These are phyloP conservation scores for Pterula multifida DNA, from an alignment of 1,284 basidiomycete genomes.

Conservation along the genomic window DNA sequence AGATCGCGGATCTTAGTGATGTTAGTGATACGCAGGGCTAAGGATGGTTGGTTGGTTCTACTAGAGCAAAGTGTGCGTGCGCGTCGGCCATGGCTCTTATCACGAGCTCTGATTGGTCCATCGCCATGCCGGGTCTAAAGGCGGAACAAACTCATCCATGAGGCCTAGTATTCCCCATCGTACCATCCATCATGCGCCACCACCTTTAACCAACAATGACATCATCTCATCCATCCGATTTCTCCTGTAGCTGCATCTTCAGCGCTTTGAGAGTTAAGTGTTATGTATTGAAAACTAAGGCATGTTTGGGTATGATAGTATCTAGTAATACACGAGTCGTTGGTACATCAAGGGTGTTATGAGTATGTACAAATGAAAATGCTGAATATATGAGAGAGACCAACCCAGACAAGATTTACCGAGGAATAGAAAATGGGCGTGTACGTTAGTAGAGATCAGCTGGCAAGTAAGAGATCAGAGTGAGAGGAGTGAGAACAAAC, in stretches of 20 bases:
- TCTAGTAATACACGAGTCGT: neutral
- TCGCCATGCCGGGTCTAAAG: neutral
- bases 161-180: too few species aligned
- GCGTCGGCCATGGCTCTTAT: neutral
- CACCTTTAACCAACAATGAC: too few species aligned
- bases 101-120: neutral
- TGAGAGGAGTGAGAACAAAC: neutral
- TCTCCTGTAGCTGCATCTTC: neutral
- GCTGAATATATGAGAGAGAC: neutral
- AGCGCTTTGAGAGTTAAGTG: neutral
- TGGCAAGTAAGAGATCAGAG: neutral
- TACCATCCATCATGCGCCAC: too few species aligned
- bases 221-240: neutral
- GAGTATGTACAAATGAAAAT: neutral
- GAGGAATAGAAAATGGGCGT: neutral
- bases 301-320: neutral
- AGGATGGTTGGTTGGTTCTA: too few species aligned
- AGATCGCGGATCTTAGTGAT: too few species aligned
- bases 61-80: too few species aligned
- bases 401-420: neutral
- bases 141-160: too few species aligned
- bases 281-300: neutral
- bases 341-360: neutral
- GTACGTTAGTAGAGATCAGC: neutral
- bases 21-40: too few species aligned